Evolutionary conservation across 2,329 filamentous ascomycete species (phyloP).

Genomic region (Lasiodiplodia hormozganensis): DNA sequence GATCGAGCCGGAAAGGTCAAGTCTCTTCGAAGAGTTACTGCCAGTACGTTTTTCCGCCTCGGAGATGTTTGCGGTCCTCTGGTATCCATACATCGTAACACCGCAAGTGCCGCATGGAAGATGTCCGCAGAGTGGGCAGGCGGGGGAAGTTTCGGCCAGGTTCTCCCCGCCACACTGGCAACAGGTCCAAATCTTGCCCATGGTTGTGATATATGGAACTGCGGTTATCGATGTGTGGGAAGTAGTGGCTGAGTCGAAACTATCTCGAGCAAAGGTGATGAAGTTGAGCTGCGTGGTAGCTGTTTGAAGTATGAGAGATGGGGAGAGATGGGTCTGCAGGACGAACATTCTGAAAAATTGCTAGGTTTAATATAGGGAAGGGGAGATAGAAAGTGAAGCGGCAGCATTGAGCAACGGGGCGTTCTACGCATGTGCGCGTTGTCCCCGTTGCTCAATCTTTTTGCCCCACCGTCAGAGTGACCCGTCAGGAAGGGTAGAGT

Average conservation of each 20-base stretch:
- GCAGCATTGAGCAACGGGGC: background rate
- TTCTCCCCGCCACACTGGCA: background rate
- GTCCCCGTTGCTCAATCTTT: background rate
- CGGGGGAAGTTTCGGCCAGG: background rate
- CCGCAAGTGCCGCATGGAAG: background rate
- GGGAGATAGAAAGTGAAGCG: background rate
- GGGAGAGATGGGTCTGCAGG: background rate
- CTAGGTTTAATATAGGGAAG: background rate
- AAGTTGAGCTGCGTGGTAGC: background rate
- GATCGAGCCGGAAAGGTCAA: background rate
- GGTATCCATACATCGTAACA: background rate
- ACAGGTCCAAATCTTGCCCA: background rate
- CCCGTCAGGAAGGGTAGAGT: background rate
- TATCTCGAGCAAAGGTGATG: background rate
- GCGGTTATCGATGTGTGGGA: background rate
- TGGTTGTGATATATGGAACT: background rate
- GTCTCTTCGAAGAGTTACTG: background rate
- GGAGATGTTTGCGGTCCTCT: too few species aligned
- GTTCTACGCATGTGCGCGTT: background rate
- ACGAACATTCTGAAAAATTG: background rate
- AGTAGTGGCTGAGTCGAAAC: background rate
- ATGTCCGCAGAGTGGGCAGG: slow-evolving; percentile 21
- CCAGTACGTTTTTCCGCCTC: background rate
- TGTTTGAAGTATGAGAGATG: background rate
- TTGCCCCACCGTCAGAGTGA: background rate